Percentiles rank a stretch among this genome's conserved stretches.
Evolutionary conservation across 75 land plant species (phyloP).

Genomic region (Pinus taeda): DNA sequence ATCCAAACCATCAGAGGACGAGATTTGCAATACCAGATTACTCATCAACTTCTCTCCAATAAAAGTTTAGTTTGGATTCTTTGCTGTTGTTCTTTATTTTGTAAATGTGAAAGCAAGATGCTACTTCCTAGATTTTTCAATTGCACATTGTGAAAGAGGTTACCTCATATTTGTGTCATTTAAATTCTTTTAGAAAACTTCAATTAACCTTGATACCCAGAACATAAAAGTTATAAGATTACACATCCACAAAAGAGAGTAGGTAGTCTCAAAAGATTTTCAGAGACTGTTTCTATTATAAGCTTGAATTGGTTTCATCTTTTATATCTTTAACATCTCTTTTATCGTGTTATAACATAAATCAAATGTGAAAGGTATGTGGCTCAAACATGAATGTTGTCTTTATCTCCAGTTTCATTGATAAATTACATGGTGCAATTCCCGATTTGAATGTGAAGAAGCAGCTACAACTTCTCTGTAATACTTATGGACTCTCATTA

Average conservation of each 20-base stretch:
- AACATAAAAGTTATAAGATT: neutral
- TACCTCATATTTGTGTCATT: no score
- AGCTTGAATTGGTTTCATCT: neutral
- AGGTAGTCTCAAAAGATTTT: neutral
- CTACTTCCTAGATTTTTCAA: no score
- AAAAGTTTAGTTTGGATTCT: no score
- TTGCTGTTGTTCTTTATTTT: no score
- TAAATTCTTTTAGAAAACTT: no score
- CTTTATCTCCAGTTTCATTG: slow-evolving; percentile 26
- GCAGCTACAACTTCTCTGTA: slow-evolving; percentile 28
- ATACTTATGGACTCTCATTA: slow-evolving; percentile 35
- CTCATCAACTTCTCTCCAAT: no score
- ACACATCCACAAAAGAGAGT: neutral
- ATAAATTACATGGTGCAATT: slow-evolving; percentile 15
- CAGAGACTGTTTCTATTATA: neutral
- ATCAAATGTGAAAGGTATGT: neutral
- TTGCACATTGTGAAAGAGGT: no score
- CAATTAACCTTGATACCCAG: neutral
- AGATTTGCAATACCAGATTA: no score
- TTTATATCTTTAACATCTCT: neutral
- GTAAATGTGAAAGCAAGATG: no score
- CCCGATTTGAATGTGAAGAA: slow-evolving; percentile 23
- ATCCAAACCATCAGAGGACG: no score
- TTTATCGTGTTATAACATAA: neutral
- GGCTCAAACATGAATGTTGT: neutral